Evolutionary conservation across 2,329 filamentous ascomycete genomes (phyloP).

Genomic region (Ophiostoma novo-ulmi): DNA sequence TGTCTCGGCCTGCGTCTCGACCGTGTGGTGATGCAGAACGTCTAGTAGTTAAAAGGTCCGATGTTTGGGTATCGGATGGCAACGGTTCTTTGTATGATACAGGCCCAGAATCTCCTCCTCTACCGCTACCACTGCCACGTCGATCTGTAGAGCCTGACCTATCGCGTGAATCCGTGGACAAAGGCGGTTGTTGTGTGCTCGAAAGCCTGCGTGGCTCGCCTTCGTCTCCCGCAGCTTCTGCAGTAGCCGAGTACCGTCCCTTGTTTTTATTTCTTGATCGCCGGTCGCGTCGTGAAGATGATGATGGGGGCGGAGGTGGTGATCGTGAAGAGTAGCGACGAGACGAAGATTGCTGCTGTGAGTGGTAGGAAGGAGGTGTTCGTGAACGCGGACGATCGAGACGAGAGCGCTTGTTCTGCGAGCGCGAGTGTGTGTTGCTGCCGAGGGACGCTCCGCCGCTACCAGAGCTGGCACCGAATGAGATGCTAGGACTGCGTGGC

Average conservation of each 20-base stretch:
- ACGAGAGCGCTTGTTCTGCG: slow-evolving; percentile 14
- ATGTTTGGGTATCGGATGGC: background rate
- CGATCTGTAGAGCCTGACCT: background rate
- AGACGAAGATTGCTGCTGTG: background rate
- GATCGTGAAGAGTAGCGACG: background rate
- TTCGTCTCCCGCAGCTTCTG: background rate
- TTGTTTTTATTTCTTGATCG: background rate
- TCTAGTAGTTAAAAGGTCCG: background rate
- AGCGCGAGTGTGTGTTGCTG: background rate
- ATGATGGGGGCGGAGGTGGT: slow-evolving; percentile 28
- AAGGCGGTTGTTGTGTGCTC: background rate
- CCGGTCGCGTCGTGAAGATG: slow-evolving; percentile 1
- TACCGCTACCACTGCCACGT: background rate
- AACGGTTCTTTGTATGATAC: background rate
- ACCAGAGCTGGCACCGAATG: background rate
- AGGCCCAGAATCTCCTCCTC: background rate
- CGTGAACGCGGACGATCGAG: slow-evolving; percentile 22
- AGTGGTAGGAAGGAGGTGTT: background rate
- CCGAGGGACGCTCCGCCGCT: background rate
- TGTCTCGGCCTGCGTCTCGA: slow-evolving; percentile 20
- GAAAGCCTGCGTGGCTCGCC: background rate
- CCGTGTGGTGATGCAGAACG: background rate
- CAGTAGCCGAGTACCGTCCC: background rate
- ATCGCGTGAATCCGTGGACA: background rate
- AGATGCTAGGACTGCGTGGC: background rate